These are phyloP conservation scores for Ophidiomyces ophidiicola DNA, from an alignment of 2,329 filamentous ascomycete genomes.

Conservation along the genomic window DNA sequence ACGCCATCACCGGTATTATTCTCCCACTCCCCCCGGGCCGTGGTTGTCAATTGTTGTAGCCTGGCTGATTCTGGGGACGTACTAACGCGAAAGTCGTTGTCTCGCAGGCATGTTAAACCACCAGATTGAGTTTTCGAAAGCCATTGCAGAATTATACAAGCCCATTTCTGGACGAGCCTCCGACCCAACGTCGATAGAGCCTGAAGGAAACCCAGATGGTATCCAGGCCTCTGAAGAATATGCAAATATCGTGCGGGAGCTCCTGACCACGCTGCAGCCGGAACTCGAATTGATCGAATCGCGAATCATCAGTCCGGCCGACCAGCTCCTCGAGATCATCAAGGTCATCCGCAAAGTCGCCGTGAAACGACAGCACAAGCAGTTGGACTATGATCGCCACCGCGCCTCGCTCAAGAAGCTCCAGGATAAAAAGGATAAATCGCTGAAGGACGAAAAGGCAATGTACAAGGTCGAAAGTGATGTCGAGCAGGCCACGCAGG, in stretches of 20 bases:
- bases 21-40: not conserved
- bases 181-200: constrained; percentile 69
- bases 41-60: not conserved
- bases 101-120: constrained; percentile 71
- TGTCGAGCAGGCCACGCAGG: constrained; percentile 79
- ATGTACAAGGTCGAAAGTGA: constrained; percentile 92
- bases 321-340: constrained; percentile 87
- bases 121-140: constrained; percentile 96
- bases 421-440: constrained; percentile 95
- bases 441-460: constrained; percentile 91
- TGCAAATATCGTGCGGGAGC: constrained; percentile 74
- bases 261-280: constrained; percentile 76
- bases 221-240: constrained; percentile 96
- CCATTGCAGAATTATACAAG: constrained; percentile 93
- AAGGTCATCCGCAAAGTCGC: constrained; percentile 86
- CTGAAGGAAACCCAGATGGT: constrained; percentile 81
- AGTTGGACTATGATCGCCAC: constrained; percentile 89
- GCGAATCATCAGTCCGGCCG: constrained; percentile 79
- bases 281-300: constrained; percentile 97
- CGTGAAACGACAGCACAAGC: constrained; percentile 89
- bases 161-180: constrained; percentile 93
- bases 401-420: constrained; percentile 76
- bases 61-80: not conserved
- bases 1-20: constrained; percentile 81
- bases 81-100: constrained; percentile 4